phyloP scores from a whole-genome alignment of 176 grass and related monocot species.

The maize (Zea mays) region Zm-B73-REFERENCE-NAM-5.0 NC_050103.1:58260001-58260500 shows the following conservation, averaged over 20 bases:
- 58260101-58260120: no score
- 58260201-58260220: neutral
- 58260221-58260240: conserved; percentile 20
- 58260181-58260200: neutral
- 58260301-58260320: neutral
- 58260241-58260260: neutral
- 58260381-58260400: conserved; percentile 30
- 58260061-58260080: no score
- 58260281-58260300: neutral
- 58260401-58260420: conserved; percentile 22
- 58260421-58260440: conserved; percentile 23
- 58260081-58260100: no score
- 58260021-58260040: neutral
- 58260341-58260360: conserved; percentile 35
- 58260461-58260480: conserved; percentile 24
- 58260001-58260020: neutral
- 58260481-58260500: neutral
- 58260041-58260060: no score
- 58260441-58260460: neutral
- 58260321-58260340: conserved; percentile 45
- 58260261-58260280: conserved; percentile 37
- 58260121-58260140: no score
- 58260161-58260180: no score
- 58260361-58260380: conserved; percentile 42
- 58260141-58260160: no score